Conservation (phyloP, 2,329 filamentous ascomycete species). For the Aspergillus candidus region DNA sequence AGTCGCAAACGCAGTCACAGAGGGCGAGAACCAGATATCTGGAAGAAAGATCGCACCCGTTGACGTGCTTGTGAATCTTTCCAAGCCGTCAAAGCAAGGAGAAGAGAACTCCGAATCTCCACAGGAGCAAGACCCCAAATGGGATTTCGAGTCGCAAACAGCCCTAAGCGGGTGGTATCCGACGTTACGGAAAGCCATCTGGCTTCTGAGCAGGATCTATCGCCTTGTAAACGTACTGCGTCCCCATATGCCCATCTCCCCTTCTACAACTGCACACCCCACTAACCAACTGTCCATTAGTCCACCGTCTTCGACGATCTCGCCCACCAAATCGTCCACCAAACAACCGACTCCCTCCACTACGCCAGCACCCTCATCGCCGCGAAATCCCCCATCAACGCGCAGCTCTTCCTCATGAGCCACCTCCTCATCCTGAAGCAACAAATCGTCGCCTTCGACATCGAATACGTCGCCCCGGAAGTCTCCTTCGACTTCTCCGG, state of each 20-base stretch:
- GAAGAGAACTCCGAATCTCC: slow-evolving; percentile 46
- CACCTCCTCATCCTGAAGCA: slow-evolving; percentile 94
- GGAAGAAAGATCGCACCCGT: slow-evolving; percentile 46
- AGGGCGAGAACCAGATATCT: slow-evolving; percentile 45
- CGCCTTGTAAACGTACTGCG: slow-evolving; percentile 57
- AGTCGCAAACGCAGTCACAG: slow-evolving; percentile 36
- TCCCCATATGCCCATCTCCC: background rate
- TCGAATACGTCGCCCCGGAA: slow-evolving; percentile 65
- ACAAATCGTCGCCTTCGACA: slow-evolving; percentile 91
- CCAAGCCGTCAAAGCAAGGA: slow-evolving; percentile 44
- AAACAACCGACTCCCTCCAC: slow-evolving; percentile 78
- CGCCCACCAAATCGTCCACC: slow-evolving; percentile 77
- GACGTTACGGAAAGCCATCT: slow-evolving; percentile 60
- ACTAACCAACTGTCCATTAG: slow-evolving; percentile 30
- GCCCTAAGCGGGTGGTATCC: slow-evolving; percentile 60
- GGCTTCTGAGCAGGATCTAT: slow-evolving; percentile 64
- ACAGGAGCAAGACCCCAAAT: slow-evolving; percentile 41
- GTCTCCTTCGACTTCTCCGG: slow-evolving; percentile 62
- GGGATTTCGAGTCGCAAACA: slow-evolving; percentile 52
- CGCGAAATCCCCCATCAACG: slow-evolving; percentile 60
- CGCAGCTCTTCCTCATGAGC: slow-evolving; percentile 87
- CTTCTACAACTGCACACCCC: background rate
- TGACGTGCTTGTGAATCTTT: slow-evolving; percentile 35
- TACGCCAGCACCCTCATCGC: slow-evolving; percentile 67
- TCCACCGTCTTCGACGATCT: slow-evolving; percentile 66